phyloP scores from a whole-genome alignment of 2,329 filamentous ascomycete species.

The Talaromyces piceae region DNA sequence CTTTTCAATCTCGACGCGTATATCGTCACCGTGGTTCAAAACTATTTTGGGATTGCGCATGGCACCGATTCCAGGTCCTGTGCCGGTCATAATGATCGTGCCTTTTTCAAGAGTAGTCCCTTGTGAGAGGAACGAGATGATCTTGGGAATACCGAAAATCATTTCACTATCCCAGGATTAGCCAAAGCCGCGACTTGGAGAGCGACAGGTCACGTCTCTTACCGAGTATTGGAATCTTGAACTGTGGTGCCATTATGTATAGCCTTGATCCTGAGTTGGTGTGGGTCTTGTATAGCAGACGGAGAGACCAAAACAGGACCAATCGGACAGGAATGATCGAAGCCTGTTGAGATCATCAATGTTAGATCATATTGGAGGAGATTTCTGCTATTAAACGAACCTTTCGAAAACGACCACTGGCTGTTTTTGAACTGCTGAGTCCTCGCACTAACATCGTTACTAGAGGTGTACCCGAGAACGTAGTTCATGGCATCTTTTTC shows the following conservation, averaged over 20 bases:
- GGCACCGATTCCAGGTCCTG: slow-evolving; percentile 37
- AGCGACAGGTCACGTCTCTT: background rate
- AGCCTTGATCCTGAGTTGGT: slow-evolving; percentile 25
- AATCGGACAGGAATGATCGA: slow-evolving; percentile 30
- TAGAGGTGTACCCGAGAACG: slow-evolving; percentile 34
- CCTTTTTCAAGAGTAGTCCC: slow-evolving; percentile 33
- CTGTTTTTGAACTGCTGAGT: slow-evolving; percentile 31
- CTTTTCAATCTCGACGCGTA: slow-evolving; percentile 30
- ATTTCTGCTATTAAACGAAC: slow-evolving; percentile 11
- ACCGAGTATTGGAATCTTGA: slow-evolving; percentile 30
- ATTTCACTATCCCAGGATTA: slow-evolving; percentile 21
- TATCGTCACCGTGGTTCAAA: slow-evolving; percentile 31
- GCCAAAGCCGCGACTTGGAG: background rate
- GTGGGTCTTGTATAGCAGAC: slow-evolving; percentile 24
- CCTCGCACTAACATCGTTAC: slow-evolving; percentile 35
- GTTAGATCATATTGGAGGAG: too few species aligned
- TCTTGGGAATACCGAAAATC: slow-evolving; percentile 33
- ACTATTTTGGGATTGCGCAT: slow-evolving; percentile 35
- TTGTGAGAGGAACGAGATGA: slow-evolving; percentile 30
- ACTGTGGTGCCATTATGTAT: slow-evolving; percentile 29
- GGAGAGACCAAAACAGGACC: slow-evolving; percentile 32
- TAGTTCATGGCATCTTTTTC: slow-evolving; percentile 31
- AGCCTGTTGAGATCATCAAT: slow-evolving; percentile 13
- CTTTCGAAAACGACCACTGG: slow-evolving; percentile 38
- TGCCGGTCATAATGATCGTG: slow-evolving; percentile 36